A percentile compares a stretch with the other conserved stretches of the same genome.
phyloP scores from a whole-genome alignment of 345 rosid species.

The Anastatica hierochuntica region DNA sequence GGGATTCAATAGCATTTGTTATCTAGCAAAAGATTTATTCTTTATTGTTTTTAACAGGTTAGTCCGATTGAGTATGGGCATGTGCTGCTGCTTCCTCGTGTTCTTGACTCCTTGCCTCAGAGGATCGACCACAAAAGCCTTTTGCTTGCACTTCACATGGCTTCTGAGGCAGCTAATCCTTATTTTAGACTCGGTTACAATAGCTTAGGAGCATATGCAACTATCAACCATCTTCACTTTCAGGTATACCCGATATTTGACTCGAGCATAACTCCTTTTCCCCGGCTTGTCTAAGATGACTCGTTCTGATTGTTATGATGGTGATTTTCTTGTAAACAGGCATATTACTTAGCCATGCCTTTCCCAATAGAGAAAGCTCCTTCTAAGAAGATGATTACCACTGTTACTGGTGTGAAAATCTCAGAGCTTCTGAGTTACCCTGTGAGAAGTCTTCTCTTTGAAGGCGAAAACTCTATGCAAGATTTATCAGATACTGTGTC shows the following conservation, averaged over 20 bases:
- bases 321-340: conserved; percentile 34
- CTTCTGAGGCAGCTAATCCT: conserved; percentile 78
- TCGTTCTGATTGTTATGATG: conserved; percentile 3
- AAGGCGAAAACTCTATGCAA: conserved; percentile 56
- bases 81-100: conserved; percentile 87
- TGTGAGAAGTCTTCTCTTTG: conserved; percentile 85
- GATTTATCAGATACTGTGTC: conserved; percentile 59
- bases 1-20: neutral
- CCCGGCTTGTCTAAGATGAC: neutral
- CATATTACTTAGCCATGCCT: conserved; percentile 77
- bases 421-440: conserved; percentile 72
- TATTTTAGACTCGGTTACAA: conserved; percentile 96
- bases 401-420: conserved; percentile 47
- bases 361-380: conserved; percentile 90
- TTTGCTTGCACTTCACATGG: conserved; percentile 80
- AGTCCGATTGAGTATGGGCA: conserved; percentile 99
- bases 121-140: conserved; percentile 88
- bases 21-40: neutral
- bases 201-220: conserved; percentile 99
- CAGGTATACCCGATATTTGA: conserved; percentile 43
- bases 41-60: conserved; percentile 43
- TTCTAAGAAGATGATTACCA: conserved; percentile 43
- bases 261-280: neutral
- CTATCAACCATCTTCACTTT: conserved; percentile 98
- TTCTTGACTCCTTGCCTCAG: conserved; percentile 92